Base-by-base conservation (phyloP, 2,329 filamentous ascomycete species). In the Alternaria gansuensis region DNA sequence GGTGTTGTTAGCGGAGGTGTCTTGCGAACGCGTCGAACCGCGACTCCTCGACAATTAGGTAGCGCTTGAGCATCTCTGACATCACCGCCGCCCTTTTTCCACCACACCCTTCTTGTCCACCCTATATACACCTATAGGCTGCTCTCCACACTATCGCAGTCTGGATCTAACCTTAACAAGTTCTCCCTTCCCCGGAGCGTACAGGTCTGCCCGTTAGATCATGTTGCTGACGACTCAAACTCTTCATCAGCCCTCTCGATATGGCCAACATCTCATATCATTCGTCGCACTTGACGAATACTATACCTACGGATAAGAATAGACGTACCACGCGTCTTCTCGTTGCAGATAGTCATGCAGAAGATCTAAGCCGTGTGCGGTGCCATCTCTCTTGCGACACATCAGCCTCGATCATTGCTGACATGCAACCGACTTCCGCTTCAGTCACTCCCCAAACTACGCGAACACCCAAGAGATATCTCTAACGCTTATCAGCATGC, bases 1-100 rank as follows among this genome's bases (percentile, higher is more conserved):
- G 53, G 46, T 59, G 60, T 60, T 55, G 58, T 31, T 39, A 54
- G 37, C n/a, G 17, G 37, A 49, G 37, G 37, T 44, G 48, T 53
- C 45, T 31, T 56, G 29, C 29, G 14, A 33, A 55, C 56, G 56
- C 56, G 56, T 59, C 67, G 44, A 40, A 39, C 59, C 64, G 62
- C 65, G 62, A 65, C 59, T 65, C 48, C 17, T 48, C 24, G 33
- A 26, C 23, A 28, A 34, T 58, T 62, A n/a, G n/a, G n/a, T n/a
- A 64, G 63, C 63, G 63, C 51, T 53, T 29, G 53, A 34, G 36
- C 34, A 39, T 33, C 31, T 57, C 54, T 59, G 55, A 59, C 55
- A 61, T 62, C 55, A 59, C 63, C 58, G 21, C 26, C 21, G 21
- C 17, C 24, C 45, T 11, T 23, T n/a, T 53, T 11, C 17, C 24